Evolutionary conservation across 2,329 filamentous ascomycete species (phyloP).

Genomic region (Daldinia eschscholtzii): DNA sequence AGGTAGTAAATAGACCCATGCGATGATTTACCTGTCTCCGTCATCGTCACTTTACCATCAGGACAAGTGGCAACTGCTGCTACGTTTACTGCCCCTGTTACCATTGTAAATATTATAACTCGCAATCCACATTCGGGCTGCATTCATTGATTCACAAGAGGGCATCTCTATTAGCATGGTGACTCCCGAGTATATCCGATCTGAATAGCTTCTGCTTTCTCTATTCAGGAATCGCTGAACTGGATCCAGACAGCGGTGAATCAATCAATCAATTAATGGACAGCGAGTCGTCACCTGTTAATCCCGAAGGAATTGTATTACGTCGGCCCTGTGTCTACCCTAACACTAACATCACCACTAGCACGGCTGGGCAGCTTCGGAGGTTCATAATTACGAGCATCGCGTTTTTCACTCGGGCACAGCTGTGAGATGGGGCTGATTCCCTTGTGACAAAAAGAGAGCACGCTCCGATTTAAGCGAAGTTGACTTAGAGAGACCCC

Average conservation of each 20-base stretch:
- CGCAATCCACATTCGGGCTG: slow-evolving; percentile 34
- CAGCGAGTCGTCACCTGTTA: slow-evolving; percentile 34
- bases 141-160: slow-evolving; percentile 27
- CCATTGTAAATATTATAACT: slow-evolving; percentile 20
- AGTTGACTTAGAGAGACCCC: slow-evolving; percentile 26
- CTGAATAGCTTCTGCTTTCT: slow-evolving; percentile 16
- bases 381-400: slow-evolving; percentile 33
- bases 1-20: slow-evolving; percentile 6
- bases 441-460: slow-evolving; percentile 24
- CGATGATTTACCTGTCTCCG: slow-evolving; percentile 3
- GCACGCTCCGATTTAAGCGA: slow-evolving; percentile 37
- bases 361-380: slow-evolving; percentile 30
- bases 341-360: slow-evolving; percentile 12
- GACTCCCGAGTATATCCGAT: slow-evolving; percentile 34
- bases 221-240: slow-evolving; percentile 11
- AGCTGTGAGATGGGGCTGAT: slow-evolving; percentile 17
- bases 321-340: slow-evolving; percentile 21
- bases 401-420: slow-evolving; percentile 24
- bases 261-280: slow-evolving; percentile 14
- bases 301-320: slow-evolving; percentile 27
- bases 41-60: slow-evolving; percentile 21
- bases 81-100: slow-evolving; percentile 27
- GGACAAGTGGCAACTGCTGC: slow-evolving; percentile 4
- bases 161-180: slow-evolving; percentile 17
- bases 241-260: slow-evolving; percentile 19